Percentiles rank a stretch among this genome's conserved stretches.
phyloP scores from a whole-genome alignment of 148 eudicot genomes.

The Chenopodium quinoa region DNA sequence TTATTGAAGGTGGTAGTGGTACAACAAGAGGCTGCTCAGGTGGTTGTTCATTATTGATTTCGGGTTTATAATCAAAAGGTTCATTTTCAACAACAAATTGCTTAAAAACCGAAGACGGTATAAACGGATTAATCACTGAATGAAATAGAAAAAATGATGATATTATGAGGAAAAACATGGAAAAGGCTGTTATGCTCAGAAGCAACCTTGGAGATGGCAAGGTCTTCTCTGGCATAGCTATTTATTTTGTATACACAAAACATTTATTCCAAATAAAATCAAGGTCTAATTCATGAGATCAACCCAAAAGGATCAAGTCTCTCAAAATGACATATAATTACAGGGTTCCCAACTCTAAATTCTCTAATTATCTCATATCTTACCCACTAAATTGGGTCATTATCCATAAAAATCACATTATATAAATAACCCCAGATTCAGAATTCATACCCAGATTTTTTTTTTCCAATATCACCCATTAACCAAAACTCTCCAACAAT shows the following conservation, averaged over 20 bases:
- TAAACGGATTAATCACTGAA: constrained; percentile 43
- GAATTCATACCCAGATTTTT: background rate
- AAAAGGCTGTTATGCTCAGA: constrained; percentile 42
- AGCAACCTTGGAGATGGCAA: constrained; percentile 50
- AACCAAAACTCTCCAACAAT: constrained; percentile 1
- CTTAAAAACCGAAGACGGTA: constrained; percentile 45
- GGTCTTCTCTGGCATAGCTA: constrained; percentile 53
- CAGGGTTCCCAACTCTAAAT: background rate
- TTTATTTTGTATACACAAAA: constrained; percentile 20
- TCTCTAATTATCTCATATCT: background rate
- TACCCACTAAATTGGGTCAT: constrained; percentile 10
- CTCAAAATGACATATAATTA: background rate
- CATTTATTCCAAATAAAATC: constrained; percentile 20
- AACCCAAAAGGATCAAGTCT: background rate
- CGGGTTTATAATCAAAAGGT: constrained; percentile 22
- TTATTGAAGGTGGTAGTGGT: constrained; percentile 16
- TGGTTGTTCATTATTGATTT: constrained; percentile 5
- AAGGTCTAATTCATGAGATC: constrained; percentile 2
- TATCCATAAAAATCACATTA: constrained; percentile 18
- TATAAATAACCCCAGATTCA: constrained; percentile 11
- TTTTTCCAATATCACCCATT: constrained; percentile 7
- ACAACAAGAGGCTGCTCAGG: background rate
- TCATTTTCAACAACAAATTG: constrained; percentile 38
- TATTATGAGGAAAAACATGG: constrained; percentile 46
- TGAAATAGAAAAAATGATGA: constrained; percentile 58